These are phyloP conservation scores for Emericellopsis terricola DNA, from an alignment of 495 filamentous ascomycete genomes.

Conservation along the genomic window DNA sequence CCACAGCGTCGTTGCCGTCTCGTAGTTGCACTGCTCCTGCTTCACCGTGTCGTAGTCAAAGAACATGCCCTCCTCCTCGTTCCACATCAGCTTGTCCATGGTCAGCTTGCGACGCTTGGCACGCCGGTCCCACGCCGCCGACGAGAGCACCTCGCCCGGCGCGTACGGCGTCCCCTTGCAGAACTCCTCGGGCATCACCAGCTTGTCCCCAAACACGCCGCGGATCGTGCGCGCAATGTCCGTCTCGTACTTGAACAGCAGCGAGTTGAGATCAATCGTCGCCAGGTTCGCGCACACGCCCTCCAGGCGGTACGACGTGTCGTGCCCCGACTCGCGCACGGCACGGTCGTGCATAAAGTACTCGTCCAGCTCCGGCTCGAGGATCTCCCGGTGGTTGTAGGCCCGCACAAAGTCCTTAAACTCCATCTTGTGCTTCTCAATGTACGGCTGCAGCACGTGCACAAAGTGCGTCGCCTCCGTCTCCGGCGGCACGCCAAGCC, in stretches of 20 bases:
- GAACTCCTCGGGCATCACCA: constrained; percentile 66
- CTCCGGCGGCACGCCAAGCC: constrained; percentile 85
- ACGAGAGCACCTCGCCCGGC: constrained; percentile 51
- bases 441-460: constrained; percentile 73
- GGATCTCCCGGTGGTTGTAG: constrained; percentile 63
- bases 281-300: constrained; percentile 73
- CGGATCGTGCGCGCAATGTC: constrained; percentile 79
- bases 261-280: constrained; percentile 83
- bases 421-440: constrained; percentile 61
- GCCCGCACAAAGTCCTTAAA: constrained; percentile 70
- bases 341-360: constrained; percentile 94
- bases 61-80: constrained; percentile 79
- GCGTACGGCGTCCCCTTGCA: constrained; percentile 34
- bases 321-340: constrained; percentile 91
- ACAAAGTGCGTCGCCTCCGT: constrained; percentile 79
- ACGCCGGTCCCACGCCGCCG: constrained; percentile 73
- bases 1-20: constrained; percentile 88
- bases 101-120: constrained; percentile 58
- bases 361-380: constrained; percentile 76
- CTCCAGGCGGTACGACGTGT: constrained; percentile 86
- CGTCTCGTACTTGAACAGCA: constrained; percentile 88
- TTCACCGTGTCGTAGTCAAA: constrained; percentile 88
- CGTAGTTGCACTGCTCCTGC: constrained; percentile 58
- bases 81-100: constrained; percentile 85
- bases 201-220: constrained; percentile 57